A percentile compares a stretch with the other conserved stretches of the same genome.
These are phyloP conservation scores for Lepraria neglecta DNA, from an alignment of 495 filamentous ascomycete genomes.

Conservation along the genomic window DNA sequence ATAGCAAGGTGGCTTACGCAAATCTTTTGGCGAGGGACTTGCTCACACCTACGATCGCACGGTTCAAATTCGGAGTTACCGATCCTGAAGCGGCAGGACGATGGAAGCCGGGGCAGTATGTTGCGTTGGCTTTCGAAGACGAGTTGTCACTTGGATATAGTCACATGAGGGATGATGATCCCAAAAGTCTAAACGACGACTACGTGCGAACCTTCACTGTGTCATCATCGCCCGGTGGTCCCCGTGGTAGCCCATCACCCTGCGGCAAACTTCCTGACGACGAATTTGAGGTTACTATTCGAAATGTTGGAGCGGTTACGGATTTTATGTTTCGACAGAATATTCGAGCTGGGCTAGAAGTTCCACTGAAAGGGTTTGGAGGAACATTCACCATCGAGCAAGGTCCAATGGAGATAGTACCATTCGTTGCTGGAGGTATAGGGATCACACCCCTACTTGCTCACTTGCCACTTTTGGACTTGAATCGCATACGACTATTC, in stretches of 20 bases:
- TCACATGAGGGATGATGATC: conserved; percentile 77
- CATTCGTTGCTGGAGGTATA: conserved; percentile 70
- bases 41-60: conserved; percentile 57
- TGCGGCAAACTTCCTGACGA: conserved; percentile 33
- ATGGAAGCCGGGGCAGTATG: conserved; percentile 67
- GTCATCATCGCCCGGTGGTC: conserved; percentile 48
- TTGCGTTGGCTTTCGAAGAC: conserved; percentile 61
- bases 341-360: conserved; percentile 47
- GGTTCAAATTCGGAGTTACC: conserved; percentile 56
- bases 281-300: conserved; percentile 64
- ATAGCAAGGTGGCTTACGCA: conserved; percentile 36
- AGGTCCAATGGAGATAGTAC: conserved; percentile 24
- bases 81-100: conserved; percentile 36
- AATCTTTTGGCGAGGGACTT: conserved; percentile 47
- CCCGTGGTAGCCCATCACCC: conserved; percentile 39
- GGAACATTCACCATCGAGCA: conserved; percentile 56
- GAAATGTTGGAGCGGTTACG: conserved; percentile 62
- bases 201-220: conserved; percentile 77
- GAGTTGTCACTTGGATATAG: conserved; percentile 65
- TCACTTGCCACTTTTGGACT: conserved; percentile 47
- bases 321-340: conserved; percentile 54
- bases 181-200: conserved; percentile 72
- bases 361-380: conserved; percentile 65
- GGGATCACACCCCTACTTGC: conserved; percentile 74
- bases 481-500: conserved; percentile 46